These are phyloP conservation scores for Scopulariopsis brevicaulis DNA, from an alignment of 2,329 filamentous ascomycete species.

Conservation along the genomic window DNA sequence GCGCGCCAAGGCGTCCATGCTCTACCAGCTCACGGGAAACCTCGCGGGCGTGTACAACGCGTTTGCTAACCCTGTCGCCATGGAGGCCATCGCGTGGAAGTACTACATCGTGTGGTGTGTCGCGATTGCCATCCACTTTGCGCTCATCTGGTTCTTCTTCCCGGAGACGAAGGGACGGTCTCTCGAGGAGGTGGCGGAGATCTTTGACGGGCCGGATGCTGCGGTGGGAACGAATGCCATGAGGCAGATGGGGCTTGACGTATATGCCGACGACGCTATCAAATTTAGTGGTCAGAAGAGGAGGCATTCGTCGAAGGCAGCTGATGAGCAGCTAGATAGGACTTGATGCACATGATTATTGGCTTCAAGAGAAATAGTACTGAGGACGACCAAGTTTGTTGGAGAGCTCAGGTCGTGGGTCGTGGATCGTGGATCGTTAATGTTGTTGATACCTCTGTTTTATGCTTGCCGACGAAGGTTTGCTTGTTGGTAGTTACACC, in stretches of 20 bases:
- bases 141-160: constrained; percentile 24
- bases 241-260: background rate
- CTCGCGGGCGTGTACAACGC: constrained; percentile 21
- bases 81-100: constrained; percentile 23
- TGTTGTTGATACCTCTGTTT: no score
- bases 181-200: constrained; percentile 17
- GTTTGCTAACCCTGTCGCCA: constrained; percentile 26
- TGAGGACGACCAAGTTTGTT: no score
- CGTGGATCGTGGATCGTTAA: no score
- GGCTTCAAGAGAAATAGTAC: no score
- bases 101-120: constrained; percentile 27
- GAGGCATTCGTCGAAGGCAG: no score
- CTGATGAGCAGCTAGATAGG: no score
- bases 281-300: background rate
- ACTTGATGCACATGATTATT: no score
- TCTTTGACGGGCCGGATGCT: constrained; percentile 14
- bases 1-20: constrained; percentile 20
- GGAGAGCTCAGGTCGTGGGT: no score
- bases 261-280: background rate
- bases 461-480: no score
- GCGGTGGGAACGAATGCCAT: background rate
- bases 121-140: constrained; percentile 18
- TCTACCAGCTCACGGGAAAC: constrained; percentile 16
- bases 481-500: no score
- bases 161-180: constrained; percentile 19